A percentile compares a stretch with the other conserved stretches of the same genome.
Conservation (phyloP, 306 rosid genomes). For the Dalbergia oliveri region DNA sequence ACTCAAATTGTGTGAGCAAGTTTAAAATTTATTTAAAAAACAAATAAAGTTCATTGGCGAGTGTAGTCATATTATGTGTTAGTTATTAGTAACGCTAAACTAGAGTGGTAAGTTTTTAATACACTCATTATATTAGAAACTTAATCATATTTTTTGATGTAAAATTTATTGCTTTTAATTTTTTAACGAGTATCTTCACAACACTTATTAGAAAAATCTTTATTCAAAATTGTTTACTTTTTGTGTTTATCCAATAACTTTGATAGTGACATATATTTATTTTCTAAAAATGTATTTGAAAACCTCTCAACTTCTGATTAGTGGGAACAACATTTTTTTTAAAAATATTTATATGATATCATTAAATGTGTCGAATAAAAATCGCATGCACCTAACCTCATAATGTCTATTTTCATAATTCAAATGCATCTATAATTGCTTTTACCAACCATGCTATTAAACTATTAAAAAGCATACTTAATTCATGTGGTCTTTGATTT, state of each 20-base stretch:
- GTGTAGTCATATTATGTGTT: background rate
- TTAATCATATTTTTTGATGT: no score
- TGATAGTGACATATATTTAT: slow-evolving; percentile 13
- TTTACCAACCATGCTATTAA: slow-evolving; percentile 21
- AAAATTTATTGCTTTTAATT: no score
- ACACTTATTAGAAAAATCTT: no score
- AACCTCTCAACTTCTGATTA: background rate
- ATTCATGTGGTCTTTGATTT: slow-evolving; percentile 7
- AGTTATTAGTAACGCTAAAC: background rate
- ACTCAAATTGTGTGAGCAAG: no score
- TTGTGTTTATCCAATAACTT: background rate
- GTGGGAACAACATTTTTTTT: background rate
- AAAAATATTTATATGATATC: background rate
- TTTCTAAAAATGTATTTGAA: background rate
- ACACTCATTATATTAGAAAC: no score
- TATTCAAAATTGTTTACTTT: background rate
- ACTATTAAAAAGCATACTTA: background rate
- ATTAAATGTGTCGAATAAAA: slow-evolving; percentile 6
- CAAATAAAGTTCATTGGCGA: background rate
- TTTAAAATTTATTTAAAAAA: no score
- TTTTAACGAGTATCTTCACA: no score
- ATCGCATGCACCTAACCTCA: slow-evolving; percentile 15
- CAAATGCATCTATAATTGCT: slow-evolving; percentile 43
- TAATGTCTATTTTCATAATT: slow-evolving; percentile 15
- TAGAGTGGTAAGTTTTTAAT: no score